Percentiles rank a stretch among this genome's conserved stretches.
phyloP scores from a whole-genome alignment of 768 basidiomycete species.

The Cytidiella melzeri region DNA sequence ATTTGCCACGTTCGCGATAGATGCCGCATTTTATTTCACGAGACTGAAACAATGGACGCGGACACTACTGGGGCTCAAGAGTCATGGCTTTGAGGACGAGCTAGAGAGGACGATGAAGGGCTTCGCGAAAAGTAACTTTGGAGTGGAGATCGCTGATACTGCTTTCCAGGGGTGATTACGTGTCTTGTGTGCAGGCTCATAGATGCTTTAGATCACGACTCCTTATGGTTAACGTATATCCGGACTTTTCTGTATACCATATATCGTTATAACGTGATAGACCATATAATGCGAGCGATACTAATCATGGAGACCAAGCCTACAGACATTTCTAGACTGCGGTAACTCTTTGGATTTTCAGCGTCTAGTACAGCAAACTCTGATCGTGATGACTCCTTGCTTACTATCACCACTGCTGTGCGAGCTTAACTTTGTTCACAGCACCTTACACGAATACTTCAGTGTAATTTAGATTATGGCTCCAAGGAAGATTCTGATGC shows the following conservation, averaged over 20 bases:
- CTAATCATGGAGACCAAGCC: background rate
- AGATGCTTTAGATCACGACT: background rate
- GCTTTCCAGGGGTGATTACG: conserved; percentile 22
- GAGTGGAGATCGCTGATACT: conserved; percentile 54
- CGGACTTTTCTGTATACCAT: no score
- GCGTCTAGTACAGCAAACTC: no score
- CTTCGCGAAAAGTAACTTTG: conserved; percentile 75
- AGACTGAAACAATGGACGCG: conserved; percentile 43
- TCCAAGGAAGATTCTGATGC: conserved; percentile 31
- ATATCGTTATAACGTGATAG: no score
- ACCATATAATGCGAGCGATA: background rate
- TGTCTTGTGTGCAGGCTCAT: background rate
- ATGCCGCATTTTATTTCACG: conserved; percentile 64
- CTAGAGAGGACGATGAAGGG: conserved; percentile 68
- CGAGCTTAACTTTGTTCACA: no score
- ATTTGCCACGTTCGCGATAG: conserved; percentile 57
- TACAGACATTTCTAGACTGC: no score
- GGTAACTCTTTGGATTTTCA: no score
- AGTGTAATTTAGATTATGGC: background rate
- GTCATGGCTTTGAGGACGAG: conserved; percentile 71
- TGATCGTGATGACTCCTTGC: no score
- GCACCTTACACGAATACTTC: no score
- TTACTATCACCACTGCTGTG: no score
- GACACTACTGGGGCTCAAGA: conserved; percentile 35
- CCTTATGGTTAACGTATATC: background rate